Evolutionary conservation across 192 early-diverging fungal genomes (phyloP), one percentile per base, ranked within the genome.

Genomic region (Rhizoclosmatium globosum): DNA sequence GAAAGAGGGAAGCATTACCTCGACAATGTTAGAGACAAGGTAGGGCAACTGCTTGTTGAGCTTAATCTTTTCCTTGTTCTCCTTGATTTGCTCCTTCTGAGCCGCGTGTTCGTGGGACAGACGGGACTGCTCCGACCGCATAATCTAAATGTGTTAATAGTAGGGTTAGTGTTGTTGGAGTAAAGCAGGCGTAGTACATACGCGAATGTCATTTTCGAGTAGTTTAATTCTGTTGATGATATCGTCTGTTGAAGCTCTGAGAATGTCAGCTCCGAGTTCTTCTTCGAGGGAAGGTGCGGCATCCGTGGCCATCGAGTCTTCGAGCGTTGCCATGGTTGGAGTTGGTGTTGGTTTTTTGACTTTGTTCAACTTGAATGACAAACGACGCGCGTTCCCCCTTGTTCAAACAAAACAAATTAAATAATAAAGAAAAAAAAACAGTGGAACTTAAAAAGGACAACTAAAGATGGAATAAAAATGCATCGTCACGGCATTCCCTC

Each of bases 61-160:
- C 85, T 96, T 97, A 85, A 99, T 96, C 87, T 99, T 99, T 80
- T 99, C 95, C 83, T 95, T 92, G 87, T 98, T 99, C 70, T 98
- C 96, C 86, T 96, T 97, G 81, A 99, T 99, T 73, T 93, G 92
- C 71, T 93, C 95, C 76, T 93, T 92, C 93, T 94, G 94, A 61
- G 89, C 88, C 44, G 81, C 85, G 79, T 97, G 94, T 84, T 99
- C 98, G 83, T 97, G 95, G 46, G 88, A 82, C 41, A 99, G 86
- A n/a, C 97, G 92, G 71, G 88, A 86, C 81, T 92, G 91, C 85
- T 99, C 98, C 67, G 92, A 94, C 76, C 95, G 96, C 88, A 99
- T 93, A 47, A 95, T 89, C 92, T 94, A 64, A 31, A 72, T 31
- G 47, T 53, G 31, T 21, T 13, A 65, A 13, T 17, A 31, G 39